phyloP scores from a whole-genome alignment of 2,329 filamentous ascomycete species.

The Colletotrichum chlorophyti region DNA sequence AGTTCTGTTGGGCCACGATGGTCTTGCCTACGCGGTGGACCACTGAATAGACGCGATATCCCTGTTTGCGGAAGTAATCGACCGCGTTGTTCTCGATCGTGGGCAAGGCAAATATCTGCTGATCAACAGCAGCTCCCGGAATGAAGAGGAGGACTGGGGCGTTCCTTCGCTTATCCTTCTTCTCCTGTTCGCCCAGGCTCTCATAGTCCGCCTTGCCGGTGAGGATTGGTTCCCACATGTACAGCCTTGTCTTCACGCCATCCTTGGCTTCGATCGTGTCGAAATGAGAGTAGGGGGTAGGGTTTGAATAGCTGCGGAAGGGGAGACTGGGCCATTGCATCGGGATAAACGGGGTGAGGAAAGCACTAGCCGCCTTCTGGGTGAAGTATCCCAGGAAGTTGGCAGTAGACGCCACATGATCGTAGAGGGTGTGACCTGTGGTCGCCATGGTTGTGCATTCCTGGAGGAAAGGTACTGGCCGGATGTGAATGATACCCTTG shows the following conservation, averaged over 20 bases:
- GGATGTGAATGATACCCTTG: conserved; percentile 64
- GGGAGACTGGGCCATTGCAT: conserved; percentile 59
- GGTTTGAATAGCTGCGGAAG: conserved; percentile 58
- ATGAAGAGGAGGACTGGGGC: conserved; percentile 64
- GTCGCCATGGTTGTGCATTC: conserved; percentile 61
- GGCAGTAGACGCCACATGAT: conserved; percentile 52
- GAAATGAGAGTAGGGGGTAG: conserved; percentile 49
- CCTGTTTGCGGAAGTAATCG: conserved; percentile 65
- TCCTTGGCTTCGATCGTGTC: conserved; percentile 58
- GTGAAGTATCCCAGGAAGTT: conserved; percentile 64
- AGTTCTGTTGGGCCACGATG: conserved; percentile 55
- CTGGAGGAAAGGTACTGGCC: conserved; percentile 57
- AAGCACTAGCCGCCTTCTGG: conserved; percentile 56
- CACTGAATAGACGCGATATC: conserved; percentile 66
- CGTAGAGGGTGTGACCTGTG: conserved; percentile 52
- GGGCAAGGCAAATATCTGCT: conserved; percentile 67
- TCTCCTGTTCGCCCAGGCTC: conserved; percentile 19
- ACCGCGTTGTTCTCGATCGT: conserved; percentile 68
- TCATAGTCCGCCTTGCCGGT: conserved; percentile 37
- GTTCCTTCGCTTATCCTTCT: too few species aligned
- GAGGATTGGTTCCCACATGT: conserved; percentile 62
- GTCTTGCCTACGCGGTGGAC: conserved; percentile 65
- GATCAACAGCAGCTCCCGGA: conserved; percentile 67
- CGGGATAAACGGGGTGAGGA: conserved; percentile 60
- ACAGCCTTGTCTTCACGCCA: conserved; percentile 57